A percentile compares a stretch with the other conserved stretches of the same genome.
Conservation (phyloP, 108 stramenopile genomes). For the Nitzschia sp. region DNA sequence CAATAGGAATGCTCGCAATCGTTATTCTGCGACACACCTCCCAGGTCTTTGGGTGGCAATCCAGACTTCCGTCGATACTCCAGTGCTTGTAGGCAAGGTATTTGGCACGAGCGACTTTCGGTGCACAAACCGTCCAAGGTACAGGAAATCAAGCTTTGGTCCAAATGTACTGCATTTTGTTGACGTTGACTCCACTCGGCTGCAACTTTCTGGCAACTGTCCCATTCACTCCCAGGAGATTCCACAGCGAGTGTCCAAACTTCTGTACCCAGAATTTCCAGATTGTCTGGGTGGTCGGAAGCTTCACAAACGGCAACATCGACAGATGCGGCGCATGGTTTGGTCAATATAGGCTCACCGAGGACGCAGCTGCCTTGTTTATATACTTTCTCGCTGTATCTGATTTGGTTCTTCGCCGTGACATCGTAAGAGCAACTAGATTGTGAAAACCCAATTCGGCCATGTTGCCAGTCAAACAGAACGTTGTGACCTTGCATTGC, state of each 20-base stretch:
- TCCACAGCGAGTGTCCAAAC: constrained; percentile 63
- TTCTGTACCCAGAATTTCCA: constrained; percentile 59
- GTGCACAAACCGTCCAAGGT: constrained; percentile 59
- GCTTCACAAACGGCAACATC: constrained; percentile 33
- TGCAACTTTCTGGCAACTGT: constrained; percentile 46
- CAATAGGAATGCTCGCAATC: constrained; percentile 39
- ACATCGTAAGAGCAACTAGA: constrained; percentile 71
- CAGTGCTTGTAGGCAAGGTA: constrained; percentile 50
- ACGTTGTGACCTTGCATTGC: constrained; percentile 95
- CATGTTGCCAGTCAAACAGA: constrained; percentile 89
- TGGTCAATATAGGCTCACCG: constrained; percentile 22
- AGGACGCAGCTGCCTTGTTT: constrained; percentile 11
- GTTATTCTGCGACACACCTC: background rate
- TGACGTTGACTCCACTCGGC: constrained; percentile 25
- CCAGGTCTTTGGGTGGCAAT: constrained; percentile 7
- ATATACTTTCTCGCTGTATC: constrained; percentile 20
- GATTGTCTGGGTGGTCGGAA: constrained; percentile 37
- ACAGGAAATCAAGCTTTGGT: constrained; percentile 43
- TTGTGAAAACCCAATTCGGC: constrained; percentile 89
- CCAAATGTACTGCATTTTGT: constrained; percentile 6
- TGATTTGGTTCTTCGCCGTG: constrained; percentile 5
- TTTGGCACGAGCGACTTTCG: constrained; percentile 61
- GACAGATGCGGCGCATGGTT: constrained; percentile 26
- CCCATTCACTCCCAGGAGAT: constrained; percentile 44
- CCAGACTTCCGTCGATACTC: background rate